Evolutionary conservation across 2,329 filamentous ascomycete species (phyloP).

Genomic region (Fusarium tricinctum): DNA sequence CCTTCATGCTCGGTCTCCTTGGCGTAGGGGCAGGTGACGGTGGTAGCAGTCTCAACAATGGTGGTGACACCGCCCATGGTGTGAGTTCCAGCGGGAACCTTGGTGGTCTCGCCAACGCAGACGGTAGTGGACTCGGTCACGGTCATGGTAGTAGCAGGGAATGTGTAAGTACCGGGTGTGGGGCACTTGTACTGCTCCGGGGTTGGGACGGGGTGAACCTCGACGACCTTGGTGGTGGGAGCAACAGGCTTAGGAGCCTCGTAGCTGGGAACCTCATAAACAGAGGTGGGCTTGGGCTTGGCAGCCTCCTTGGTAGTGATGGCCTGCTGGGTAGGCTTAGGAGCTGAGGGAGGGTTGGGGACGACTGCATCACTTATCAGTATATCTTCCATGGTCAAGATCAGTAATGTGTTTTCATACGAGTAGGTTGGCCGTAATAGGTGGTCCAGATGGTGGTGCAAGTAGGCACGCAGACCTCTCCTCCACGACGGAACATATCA

Average conservation of each 20-base stretch:
- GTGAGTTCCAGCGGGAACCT: slow-evolving; percentile 73
- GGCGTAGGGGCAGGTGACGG: slow-evolving; percentile 78
- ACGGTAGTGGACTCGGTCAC: slow-evolving; percentile 77
- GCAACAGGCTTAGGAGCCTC: slow-evolving; percentile 33
- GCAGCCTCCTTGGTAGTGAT: slow-evolving; percentile 31
- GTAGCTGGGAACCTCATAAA: slow-evolving; percentile 25
- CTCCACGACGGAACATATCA: slow-evolving; percentile 68
- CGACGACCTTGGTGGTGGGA: slow-evolving; percentile 57
- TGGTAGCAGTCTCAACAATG: slow-evolving; percentile 74
- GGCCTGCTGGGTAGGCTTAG: slow-evolving; percentile 40
- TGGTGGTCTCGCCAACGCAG: slow-evolving; percentile 72
- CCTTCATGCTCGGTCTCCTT: slow-evolving; percentile 70
- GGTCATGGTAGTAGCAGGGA: slow-evolving; percentile 79
- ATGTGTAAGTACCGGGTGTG: slow-evolving; percentile 80
- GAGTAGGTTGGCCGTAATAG: slow-evolving; percentile 74
- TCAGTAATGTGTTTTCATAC: slow-evolving; percentile 61
- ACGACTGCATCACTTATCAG: slow-evolving; percentile 55
- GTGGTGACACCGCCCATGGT: slow-evolving; percentile 81
- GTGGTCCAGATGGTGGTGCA: slow-evolving; percentile 83
- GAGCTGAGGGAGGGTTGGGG: slow-evolving; percentile 54
- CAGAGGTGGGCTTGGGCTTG: slow-evolving; percentile 30
- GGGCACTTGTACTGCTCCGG: slow-evolving; percentile 68
- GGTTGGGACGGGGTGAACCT: slow-evolving; percentile 65
- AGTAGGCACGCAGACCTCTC: slow-evolving; percentile 67
- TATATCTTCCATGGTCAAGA: background rate